These are phyloP conservation scores for Neurospora sp. DNA, from an alignment of 495 filamentous ascomycete species.

Conservation along the genomic window DNA sequence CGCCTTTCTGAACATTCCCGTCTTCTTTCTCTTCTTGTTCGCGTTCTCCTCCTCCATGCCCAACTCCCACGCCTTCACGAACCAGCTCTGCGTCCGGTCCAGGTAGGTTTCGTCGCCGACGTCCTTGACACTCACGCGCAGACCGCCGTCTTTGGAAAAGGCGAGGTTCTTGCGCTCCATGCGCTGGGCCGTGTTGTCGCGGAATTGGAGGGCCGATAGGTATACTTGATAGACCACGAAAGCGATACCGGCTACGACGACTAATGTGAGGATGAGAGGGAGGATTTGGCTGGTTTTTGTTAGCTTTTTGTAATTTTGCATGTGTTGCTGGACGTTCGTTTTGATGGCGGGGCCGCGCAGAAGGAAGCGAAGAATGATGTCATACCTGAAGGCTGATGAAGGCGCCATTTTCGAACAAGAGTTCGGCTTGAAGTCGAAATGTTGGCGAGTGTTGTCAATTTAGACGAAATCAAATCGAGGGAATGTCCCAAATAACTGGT, in stretches of 20 bases:
- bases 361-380: neutral
- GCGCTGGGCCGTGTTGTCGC: slow-evolving; percentile 54
- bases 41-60: slow-evolving; percentile 32
- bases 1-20: neutral
- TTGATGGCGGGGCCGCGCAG: neutral
- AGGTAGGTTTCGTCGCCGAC: slow-evolving; percentile 66
- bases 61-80: slow-evolving; percentile 74
- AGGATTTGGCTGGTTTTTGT: slow-evolving; percentile 43
- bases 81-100: slow-evolving; percentile 71
- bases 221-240: slow-evolving; percentile 68
- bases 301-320: neutral
- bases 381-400: neutral
- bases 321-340: neutral
- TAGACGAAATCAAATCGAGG: neutral
- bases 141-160: slow-evolving; percentile 66
- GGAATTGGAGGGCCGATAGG: slow-evolving; percentile 56
- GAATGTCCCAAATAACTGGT: neutral
- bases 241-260: slow-evolving; percentile 49
- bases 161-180: slow-evolving; percentile 76
- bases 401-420: neutral
- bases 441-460: neutral
- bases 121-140: slow-evolving; percentile 73
- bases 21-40: slow-evolving; percentile 22
- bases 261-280: slow-evolving; percentile 64
- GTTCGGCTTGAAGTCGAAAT: neutral